Conservation (phyloP, 139 green algal genomes). For the Chlorella sp. region DNA sequence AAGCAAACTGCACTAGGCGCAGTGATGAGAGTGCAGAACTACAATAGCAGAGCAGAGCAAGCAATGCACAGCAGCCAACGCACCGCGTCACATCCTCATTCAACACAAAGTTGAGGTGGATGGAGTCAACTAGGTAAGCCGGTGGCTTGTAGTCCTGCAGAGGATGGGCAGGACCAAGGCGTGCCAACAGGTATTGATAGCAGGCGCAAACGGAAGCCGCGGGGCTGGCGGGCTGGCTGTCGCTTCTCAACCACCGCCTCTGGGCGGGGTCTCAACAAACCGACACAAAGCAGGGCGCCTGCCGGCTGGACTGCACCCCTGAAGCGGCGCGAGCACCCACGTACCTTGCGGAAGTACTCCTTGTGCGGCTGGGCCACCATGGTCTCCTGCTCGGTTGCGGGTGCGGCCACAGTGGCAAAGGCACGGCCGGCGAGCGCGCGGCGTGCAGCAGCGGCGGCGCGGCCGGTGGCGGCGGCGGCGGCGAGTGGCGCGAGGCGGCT, state of each 20-base stretch:
- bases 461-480: neutral
- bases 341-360: constrained; percentile 50
- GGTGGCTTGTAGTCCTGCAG: constrained; percentile 83
- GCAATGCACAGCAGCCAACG: too few species aligned
- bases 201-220: too few species aligned
- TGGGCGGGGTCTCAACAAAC: neutral
- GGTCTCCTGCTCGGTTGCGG: neutral
- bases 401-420: neutral
- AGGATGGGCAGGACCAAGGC: neutral
- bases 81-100: constrained; percentile 74
- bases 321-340: neutral
- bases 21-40: too few species aligned
- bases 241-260: too few species aligned
- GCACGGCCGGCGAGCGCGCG: neutral
- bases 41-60: too few species aligned
- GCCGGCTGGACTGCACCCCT: neutral
- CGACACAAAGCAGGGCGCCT: too few species aligned
- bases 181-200: neutral
- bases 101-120: constrained; percentile 84
- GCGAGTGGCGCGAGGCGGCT: neutral
- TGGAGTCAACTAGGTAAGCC: constrained; percentile 74
- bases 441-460: neutral
- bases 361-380: constrained; percentile 17
- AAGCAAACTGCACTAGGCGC: too few species aligned
- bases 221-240: too few species aligned